Evolutionary conservation across 148 eudicot genomes (phyloP), one percentile per base, ranked within the genome.

Genomic region (Drosera capensis): DNA sequence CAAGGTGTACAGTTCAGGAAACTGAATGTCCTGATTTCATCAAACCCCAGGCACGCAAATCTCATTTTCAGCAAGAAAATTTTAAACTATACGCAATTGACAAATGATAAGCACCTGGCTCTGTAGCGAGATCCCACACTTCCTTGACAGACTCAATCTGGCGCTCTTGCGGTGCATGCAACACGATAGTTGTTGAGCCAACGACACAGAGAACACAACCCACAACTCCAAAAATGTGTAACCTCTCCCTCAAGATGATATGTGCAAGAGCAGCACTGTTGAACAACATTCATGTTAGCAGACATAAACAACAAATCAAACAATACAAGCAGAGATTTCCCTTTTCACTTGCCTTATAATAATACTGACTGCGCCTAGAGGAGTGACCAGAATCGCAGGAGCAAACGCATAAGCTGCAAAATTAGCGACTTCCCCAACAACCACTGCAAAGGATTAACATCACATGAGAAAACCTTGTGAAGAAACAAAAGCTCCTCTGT

Each of bases 391-490:
- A 57, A 84, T 74, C 42, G 94, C 88, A 28, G 88, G 94, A 19
- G 94, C 94, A 77, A 79, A 83, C 49, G 94, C 94, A 64, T 83
- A 83, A 23, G 94, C 94, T 13, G 77, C 94, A 60, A 83, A 83
- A 60, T 83, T 83, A 31, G 94, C 94, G 38, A 75, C 64, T 59
- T 83, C 94, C 24, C 94, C 94, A 46, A 83, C 78, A 48, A 83
- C 54, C 94, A 83, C 94, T 79, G 83, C 25, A 64, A 16, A 40
- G 47, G 39, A 49, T 20, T 14, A 11, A 34, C 23, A 15, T 11
- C 38, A 34, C n/a, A 11, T 34, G n/a, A 34, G 3, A 34, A 34
- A 9, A 3, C 38, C 13, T 34, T 34, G n/a, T 9, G n/a, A 4
- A 11, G 9, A 34, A 34, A 34, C 14, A 34, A 13, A 34, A 11